These are phyloP conservation scores for Gossypium raimondii DNA, from an alignment of 345 rosid species.

Conservation along the genomic window DNA sequence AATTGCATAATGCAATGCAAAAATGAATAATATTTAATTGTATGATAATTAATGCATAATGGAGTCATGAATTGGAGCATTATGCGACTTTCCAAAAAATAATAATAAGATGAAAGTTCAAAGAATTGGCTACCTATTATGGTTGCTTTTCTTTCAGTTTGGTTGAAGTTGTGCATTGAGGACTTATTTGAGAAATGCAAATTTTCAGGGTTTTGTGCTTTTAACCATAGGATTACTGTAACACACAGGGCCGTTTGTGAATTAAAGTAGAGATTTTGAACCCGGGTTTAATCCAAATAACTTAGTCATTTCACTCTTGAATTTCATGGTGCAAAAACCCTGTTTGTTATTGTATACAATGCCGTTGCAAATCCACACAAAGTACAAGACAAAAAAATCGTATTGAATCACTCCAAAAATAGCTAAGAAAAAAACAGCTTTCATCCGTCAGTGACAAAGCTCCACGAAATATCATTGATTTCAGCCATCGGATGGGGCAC, in stretches of 20 bases:
- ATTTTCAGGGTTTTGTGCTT: neutral
- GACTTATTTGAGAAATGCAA: neutral
- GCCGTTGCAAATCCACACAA: constrained; percentile 6
- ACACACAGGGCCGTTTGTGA: neutral
- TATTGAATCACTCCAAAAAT: constrained; percentile 1
- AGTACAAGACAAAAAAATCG: neutral
- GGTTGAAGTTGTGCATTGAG: neutral
- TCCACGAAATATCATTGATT: neutral
- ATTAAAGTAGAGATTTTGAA: neutral
- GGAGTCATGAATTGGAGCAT: constrained; percentile 3
- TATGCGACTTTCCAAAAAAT: neutral
- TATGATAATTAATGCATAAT: constrained; percentile 4
- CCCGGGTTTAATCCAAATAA: neutral
- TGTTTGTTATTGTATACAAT: neutral
- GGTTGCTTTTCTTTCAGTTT: neutral
- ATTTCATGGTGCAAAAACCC: neutral
- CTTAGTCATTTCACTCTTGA: neutral
- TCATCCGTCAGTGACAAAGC: neutral
- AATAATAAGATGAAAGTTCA: neutral
- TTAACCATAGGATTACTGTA: neutral
- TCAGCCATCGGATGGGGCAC: constrained; percentile 10
- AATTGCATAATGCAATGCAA: neutral
- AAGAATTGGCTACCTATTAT: neutral
- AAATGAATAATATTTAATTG: constrained; percentile 1
- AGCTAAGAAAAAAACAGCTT: neutral